These are phyloP conservation scores for Heritiera littoralis DNA, from an alignment of 345 rosid species.

Conservation along the genomic window DNA sequence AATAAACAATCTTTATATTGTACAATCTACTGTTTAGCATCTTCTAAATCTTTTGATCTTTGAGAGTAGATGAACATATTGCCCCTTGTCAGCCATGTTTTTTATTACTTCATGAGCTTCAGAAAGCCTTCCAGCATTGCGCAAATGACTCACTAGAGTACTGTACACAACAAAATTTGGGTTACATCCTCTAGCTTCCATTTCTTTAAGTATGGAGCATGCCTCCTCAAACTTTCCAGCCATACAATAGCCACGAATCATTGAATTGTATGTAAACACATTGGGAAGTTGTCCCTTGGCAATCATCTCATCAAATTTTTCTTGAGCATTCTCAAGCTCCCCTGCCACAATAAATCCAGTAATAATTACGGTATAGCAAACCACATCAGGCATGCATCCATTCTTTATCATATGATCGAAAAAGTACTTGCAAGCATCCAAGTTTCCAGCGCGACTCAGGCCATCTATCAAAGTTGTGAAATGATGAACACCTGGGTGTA, in stretches of 20 bases:
- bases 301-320: conserved; percentile 66
- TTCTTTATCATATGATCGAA: conserved; percentile 66
- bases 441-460: conserved; percentile 79
- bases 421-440: conserved; percentile 77
- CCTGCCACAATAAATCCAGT: conserved; percentile 68
- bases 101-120: conserved; percentile 71
- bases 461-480: conserved; percentile 93
- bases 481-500: conserved; percentile 66
- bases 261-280: conserved; percentile 77
- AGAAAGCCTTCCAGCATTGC: conserved; percentile 70
- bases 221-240: conserved; percentile 71
- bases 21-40: conserved; percentile 28
- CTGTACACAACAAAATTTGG: conserved; percentile 87
- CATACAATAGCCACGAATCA: conserved; percentile 85
- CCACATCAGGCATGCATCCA: conserved; percentile 76
- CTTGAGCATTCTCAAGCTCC: conserved; percentile 69
- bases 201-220: conserved; percentile 67
- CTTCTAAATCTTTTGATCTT: conserved; percentile 54
- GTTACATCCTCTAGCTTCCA: conserved; percentile 81
- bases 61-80: conserved; percentile 58
- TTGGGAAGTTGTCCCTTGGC: conserved; percentile 69
- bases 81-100: conserved; percentile 70
- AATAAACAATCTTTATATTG: conserved; percentile 20
- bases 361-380: conserved; percentile 83
- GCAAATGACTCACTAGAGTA: conserved; percentile 71